Percentiles rank a stretch among this genome's conserved stretches.
Evolutionary conservation across 345 rosid genomes (phyloP).

Genomic region (Dimocarpus longan): DNA sequence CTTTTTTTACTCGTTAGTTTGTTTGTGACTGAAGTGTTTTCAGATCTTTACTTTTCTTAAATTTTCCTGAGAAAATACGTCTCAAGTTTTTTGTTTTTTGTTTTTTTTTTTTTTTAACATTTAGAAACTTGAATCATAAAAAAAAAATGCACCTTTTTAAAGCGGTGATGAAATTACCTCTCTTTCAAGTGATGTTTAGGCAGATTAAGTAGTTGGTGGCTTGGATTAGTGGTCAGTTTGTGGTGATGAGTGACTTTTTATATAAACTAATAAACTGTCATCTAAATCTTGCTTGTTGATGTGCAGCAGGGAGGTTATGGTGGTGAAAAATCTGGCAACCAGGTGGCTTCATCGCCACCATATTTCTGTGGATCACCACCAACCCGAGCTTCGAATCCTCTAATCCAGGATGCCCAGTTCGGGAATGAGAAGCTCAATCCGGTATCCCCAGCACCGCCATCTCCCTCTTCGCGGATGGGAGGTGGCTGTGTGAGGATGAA

Average conservation of each 20-base stretch:
- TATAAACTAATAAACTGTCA: background rate
- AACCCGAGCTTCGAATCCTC: slow-evolving; percentile 63
- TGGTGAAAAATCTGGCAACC: slow-evolving; percentile 29
- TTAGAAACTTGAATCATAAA: background rate
- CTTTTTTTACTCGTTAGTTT: no score
- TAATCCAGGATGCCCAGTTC: slow-evolving; percentile 66
- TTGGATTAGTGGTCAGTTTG: background rate
- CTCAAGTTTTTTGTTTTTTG: no score
- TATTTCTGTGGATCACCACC: slow-evolving; percentile 81
- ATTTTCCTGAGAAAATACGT: background rate
- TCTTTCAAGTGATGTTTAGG: background rate
- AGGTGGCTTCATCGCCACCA: slow-evolving; percentile 60
- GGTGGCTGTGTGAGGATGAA: slow-evolving; percentile 66
- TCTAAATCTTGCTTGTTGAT: background rate
- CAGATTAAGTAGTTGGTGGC: background rate
- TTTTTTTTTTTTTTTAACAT: no score
- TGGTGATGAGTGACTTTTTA: background rate
- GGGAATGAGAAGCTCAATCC: slow-evolving; percentile 40
- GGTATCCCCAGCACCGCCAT: slow-evolving; percentile 30
- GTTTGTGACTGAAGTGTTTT: background rate
- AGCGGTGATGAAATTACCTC: background rate
- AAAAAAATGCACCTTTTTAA: background rate
- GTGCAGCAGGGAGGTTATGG: slow-evolving; percentile 50
- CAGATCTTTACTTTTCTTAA: background rate
- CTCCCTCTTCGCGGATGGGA: slow-evolving; percentile 40